Conservation (phyloP, 208 protist genomes). For the Strigomonas culicis region DNA sequence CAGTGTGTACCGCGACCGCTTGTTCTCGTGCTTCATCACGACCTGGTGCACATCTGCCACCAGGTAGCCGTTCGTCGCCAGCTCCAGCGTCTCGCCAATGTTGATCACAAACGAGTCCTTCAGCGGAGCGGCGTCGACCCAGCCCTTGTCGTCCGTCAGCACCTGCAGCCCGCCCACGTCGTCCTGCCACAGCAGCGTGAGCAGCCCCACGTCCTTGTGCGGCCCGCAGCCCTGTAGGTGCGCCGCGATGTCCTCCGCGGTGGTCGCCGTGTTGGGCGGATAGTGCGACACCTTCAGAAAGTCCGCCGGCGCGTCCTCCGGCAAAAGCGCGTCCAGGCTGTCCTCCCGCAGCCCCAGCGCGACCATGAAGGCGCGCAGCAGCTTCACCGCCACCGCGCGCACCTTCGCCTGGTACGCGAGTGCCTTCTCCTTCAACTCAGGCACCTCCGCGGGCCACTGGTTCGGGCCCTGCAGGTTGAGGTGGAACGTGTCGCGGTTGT, state of each 20-base stretch:
- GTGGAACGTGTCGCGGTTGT: background rate
- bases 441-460: slow-evolving; percentile 12
- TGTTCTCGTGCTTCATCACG: background rate
- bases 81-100: slow-evolving; percentile 16
- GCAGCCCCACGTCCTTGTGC: slow-evolving; percentile 4
- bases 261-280: background rate
- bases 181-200: slow-evolving; percentile 9
- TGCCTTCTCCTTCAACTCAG: slow-evolving; percentile 7
- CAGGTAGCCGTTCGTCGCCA: slow-evolving; percentile 16
- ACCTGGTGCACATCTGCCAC: slow-evolving; percentile 11
- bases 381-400: background rate
- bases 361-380: slow-evolving; percentile 9
- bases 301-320: background rate
- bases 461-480: slow-evolving; percentile 14
- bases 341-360: slow-evolving; percentile 10
- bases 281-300: slow-evolving; percentile 15
- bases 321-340: background rate
- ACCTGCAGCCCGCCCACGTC: slow-evolving; percentile 10
- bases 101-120: slow-evolving; percentile 13
- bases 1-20: slow-evolving; percentile 8
- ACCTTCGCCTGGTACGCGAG: slow-evolving; percentile 3
- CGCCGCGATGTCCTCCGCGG: background rate
- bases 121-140: slow-evolving; percentile 8
- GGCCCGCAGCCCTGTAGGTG: slow-evolving; percentile 13
- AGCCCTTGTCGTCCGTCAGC: slow-evolving; percentile 8